These are phyloP conservation scores for Gentiana dahurica DNA, from an alignment of 257 asterid genomes.

Conservation along the genomic window DNA sequence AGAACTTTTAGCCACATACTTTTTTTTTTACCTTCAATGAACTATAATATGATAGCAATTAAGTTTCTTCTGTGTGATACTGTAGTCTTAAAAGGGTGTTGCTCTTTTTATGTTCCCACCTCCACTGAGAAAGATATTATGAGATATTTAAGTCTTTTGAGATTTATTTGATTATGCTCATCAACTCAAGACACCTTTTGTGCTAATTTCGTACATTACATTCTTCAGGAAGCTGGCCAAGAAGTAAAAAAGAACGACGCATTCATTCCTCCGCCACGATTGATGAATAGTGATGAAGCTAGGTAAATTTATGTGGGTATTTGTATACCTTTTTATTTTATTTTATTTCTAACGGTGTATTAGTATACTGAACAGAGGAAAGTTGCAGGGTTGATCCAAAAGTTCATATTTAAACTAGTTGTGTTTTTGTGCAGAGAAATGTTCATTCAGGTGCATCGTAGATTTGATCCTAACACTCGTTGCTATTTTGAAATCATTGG, in stretches of 20 bases:
- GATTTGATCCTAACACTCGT: slow-evolving; percentile 65
- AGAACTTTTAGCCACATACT: too few species aligned
- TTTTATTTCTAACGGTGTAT: too few species aligned
- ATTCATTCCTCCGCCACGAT: slow-evolving; percentile 77
- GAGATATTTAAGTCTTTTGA: too few species aligned
- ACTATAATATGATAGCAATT: too few species aligned
- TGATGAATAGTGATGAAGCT: slow-evolving; percentile 85
- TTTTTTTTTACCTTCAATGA: too few species aligned
- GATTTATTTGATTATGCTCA: too few species aligned
- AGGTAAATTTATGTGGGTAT: slow-evolving; percentile 28
- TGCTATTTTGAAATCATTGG: slow-evolving; percentile 78
- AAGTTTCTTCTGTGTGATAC: too few species aligned
- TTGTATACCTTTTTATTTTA: too few species aligned
- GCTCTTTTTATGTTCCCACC: too few species aligned
- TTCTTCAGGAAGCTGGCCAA: slow-evolving; percentile 84
- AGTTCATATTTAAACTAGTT: background rate
- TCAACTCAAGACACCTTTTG: too few species aligned
- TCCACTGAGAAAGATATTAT: too few species aligned
- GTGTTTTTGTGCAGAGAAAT: slow-evolving; percentile 48
- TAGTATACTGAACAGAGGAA: background rate
- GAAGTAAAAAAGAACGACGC: slow-evolving; percentile 72
- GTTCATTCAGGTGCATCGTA: slow-evolving; percentile 74
- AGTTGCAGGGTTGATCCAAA: background rate
- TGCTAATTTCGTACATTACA: background rate
- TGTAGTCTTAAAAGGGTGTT: too few species aligned